Evolutionary conservation across 2,329 filamentous ascomycete genomes (phyloP).

Genomic region (Clarireedia monteithiana): DNA sequence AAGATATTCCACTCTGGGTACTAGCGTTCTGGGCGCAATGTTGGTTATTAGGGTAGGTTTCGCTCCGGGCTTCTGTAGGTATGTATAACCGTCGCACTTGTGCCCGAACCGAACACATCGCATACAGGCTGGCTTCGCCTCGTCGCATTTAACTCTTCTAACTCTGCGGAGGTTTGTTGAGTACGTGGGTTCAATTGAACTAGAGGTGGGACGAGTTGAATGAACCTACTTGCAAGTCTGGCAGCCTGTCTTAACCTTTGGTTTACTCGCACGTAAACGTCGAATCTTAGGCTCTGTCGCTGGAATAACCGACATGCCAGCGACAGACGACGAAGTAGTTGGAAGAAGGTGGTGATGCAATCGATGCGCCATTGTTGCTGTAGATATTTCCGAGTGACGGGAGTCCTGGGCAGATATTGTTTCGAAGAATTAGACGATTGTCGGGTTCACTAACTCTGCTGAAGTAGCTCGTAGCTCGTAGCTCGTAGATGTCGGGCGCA

Average conservation of each 20-base stretch:
- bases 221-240: constrained; percentile 28
- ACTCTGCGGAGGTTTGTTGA: constrained; percentile 16
- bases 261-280: constrained; percentile 23
- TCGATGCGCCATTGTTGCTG: neutral
- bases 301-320: neutral
- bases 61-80: neutral
- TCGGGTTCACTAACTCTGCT: too few species aligned
- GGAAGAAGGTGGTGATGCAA: neutral
- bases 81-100: constrained; percentile 28
- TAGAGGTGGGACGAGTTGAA: neutral
- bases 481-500: too few species aligned
- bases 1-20: neutral
- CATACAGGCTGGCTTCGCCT: constrained; percentile 26
- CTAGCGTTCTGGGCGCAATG: neutral
- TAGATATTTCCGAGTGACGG: too few species aligned
- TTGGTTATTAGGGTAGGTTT: neutral
- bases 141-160: constrained; percentile 29
- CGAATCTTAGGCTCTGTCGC: neutral
- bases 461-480: too few species aligned
- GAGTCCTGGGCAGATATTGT: too few species aligned
- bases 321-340: neutral
- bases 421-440: too few species aligned
- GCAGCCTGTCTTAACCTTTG: constrained; percentile 28
- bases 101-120: constrained; percentile 26
- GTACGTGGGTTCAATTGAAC: neutral